Percentiles rank a stretch among this genome's conserved stretches.
Evolutionary conservation across 2,329 filamentous ascomycete genomes (phyloP).

Genomic region (Penicillium sp.): DNA sequence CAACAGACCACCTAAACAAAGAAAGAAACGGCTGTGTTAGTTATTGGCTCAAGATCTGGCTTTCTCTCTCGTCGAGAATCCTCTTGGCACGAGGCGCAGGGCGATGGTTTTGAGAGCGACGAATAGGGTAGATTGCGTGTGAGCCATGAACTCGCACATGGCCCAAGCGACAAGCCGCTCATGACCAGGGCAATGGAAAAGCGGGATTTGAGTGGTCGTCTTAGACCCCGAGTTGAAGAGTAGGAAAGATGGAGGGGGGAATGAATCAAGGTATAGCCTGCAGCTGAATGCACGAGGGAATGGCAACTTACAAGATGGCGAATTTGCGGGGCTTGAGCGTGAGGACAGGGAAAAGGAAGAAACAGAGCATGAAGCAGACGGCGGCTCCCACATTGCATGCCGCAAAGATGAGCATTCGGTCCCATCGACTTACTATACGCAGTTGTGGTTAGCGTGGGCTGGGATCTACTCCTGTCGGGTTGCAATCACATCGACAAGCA

Average conservation of each 20-base stretch:
- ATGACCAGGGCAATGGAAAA: conserved; percentile 29
- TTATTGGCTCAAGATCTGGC: neutral
- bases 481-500: conserved; percentile 23
- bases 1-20: conserved; percentile 82
- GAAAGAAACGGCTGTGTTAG: conserved; percentile 28
- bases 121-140: conserved; percentile 15
- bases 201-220: conserved; percentile 19
- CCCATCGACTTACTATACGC: conserved; percentile 88
- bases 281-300: conserved; percentile 15
- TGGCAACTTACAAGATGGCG: conserved; percentile 83
- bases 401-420: conserved; percentile 88
- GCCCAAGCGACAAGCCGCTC: conserved; percentile 20
- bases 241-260: conserved; percentile 23
- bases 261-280: conserved; percentile 2
- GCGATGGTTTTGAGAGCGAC: conserved; percentile 14
- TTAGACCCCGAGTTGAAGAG: conserved; percentile 9
- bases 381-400: conserved; percentile 88
- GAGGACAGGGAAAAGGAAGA: conserved; percentile 84
- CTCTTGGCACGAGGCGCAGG: conserved; percentile 29
- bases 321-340: conserved; percentile 87
- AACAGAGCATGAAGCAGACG: conserved; percentile 88
- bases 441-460: conserved; percentile 23
- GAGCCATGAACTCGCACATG: conserved; percentile 24
- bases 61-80: neutral
- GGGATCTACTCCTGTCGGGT: conserved; percentile 20